A percentile compares a stretch with the other conserved stretches of the same genome.
These are phyloP conservation scores for Geotrichum siamense DNA, from an alignment of 1,139 yeast genomes.

Conservation along the genomic window DNA sequence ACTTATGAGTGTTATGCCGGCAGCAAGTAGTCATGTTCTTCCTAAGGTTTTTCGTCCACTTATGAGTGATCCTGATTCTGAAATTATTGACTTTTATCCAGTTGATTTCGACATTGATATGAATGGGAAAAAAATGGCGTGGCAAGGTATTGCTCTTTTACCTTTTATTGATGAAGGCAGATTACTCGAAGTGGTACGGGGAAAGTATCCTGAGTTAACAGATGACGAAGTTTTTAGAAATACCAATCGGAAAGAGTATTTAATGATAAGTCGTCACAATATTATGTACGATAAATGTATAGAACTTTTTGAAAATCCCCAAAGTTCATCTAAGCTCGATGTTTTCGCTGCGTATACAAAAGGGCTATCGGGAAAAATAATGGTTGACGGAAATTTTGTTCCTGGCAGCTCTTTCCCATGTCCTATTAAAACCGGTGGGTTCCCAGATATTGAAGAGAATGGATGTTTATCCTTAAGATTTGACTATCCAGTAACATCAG, in stretches of 20 bases:
- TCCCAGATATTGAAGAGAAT: constrained; percentile 47
- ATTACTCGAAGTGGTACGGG: constrained; percentile 57
- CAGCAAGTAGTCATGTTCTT: constrained; percentile 87
- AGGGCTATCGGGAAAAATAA: constrained; percentile 63
- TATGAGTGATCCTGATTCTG: constrained; percentile 75
- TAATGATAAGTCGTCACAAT: constrained; percentile 28
- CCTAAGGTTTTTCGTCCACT: constrained; percentile 78
- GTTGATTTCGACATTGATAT: constrained; percentile 83
- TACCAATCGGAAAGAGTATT: constrained; percentile 32
- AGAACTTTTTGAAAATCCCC: constrained; percentile 30
- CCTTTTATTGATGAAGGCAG: constrained; percentile 88
- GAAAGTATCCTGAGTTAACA: constrained; percentile 55
- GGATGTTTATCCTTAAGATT: constrained; percentile 54
- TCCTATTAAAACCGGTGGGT: constrained; percentile 55
- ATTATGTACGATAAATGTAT: constrained; percentile 20
- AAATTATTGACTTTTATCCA: constrained; percentile 87
- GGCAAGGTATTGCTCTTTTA: constrained; percentile 89
- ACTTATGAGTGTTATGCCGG: constrained; percentile 94
- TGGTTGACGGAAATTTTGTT: constrained; percentile 41
- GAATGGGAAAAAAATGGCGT: constrained; percentile 91
- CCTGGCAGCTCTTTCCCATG: constrained; percentile 45
- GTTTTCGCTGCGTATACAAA: constrained; percentile 38
- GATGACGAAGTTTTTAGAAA: constrained; percentile 68
- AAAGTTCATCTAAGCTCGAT: constrained; percentile 18
- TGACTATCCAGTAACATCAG: constrained; percentile 42